phyloP scores from a whole-genome alignment of 2,329 filamentous ascomycete genomes.

The Aspergillus aculeatinus region DNA sequence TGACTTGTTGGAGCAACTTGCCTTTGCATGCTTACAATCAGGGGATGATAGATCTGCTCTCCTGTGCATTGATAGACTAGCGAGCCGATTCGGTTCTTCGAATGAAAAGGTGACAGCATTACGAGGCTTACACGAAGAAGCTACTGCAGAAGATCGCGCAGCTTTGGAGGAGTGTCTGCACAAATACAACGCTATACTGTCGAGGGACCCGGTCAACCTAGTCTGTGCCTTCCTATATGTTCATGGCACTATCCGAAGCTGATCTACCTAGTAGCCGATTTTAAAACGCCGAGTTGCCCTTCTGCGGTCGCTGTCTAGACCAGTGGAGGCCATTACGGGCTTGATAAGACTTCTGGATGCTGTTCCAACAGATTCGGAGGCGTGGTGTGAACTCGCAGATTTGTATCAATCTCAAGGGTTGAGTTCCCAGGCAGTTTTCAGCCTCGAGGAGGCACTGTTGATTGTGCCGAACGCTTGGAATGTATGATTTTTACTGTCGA shows the following conservation, averaged over 20 bases:
- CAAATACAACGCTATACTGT: conserved; percentile 74
- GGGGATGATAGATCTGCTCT: conserved; percentile 78
- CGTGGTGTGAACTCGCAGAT: conserved; percentile 88
- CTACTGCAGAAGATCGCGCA: conserved; percentile 65
- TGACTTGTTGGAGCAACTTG: conserved; percentile 81
- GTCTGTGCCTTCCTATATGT: conserved; percentile 51
- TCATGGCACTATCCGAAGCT: conserved; percentile 24
- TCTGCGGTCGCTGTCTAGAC: conserved; percentile 69
- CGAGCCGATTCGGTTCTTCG: conserved; percentile 73
- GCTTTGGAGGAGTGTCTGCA: conserved; percentile 69
- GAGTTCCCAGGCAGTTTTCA: conserved; percentile 79
- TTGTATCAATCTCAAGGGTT: conserved; percentile 78
- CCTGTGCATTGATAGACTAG: conserved; percentile 71
- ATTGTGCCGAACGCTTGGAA: conserved; percentile 93
- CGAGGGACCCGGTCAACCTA: conserved; percentile 74
- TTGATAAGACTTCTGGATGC: conserved; percentile 75
- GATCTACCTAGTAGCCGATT: conserved; percentile 61
- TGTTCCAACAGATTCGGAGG: conserved; percentile 85
- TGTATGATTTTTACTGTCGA: conserved; percentile 52
- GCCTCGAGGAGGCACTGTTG: conserved; percentile 85
- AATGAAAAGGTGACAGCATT: conserved; percentile 88
- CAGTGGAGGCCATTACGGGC: conserved; percentile 69
- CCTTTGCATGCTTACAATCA: conserved; percentile 79
- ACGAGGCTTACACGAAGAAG: conserved; percentile 79
- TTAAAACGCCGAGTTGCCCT: conserved; percentile 81